phyloP scores from a whole-genome alignment of 495 filamentous ascomycete genomes.

The Annulohypoxylon maeteangense region DNA sequence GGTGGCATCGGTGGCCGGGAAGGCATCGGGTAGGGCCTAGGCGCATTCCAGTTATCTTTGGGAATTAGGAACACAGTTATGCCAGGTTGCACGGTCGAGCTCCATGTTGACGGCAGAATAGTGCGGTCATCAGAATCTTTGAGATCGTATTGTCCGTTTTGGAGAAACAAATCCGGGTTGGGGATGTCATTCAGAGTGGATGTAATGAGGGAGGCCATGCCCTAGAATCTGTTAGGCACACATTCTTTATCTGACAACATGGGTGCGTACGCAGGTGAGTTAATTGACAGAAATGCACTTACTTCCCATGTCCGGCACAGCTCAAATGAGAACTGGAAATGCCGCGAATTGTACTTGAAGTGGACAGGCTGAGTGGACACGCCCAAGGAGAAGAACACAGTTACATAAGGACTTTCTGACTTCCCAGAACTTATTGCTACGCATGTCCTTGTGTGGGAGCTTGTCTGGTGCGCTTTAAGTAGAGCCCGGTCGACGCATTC shows the following conservation, averaged over 20 bases:
- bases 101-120: conserved; percentile 18
- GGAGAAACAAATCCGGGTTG: neutral
- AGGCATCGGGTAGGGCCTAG: too few relatives aligned
- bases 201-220: conserved; percentile 12
- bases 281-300: neutral
- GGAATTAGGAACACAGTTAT: conserved; percentile 16
- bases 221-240: conserved; percentile 1
- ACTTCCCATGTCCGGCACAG: conserved; percentile 33
- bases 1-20: too few relatives aligned
- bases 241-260: neutral
- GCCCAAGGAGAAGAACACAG: conserved; percentile 14
- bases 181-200: neutral
- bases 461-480: conserved; percentile 7
- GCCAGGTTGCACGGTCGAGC: conserved; percentile 7
- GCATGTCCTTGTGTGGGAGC: conserved; percentile 3
- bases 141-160: neutral
- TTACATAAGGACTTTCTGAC: neutral
- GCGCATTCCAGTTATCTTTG: too few relatives aligned
- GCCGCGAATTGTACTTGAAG: neutral
- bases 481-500: conserved; percentile 3
- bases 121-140: neutral
- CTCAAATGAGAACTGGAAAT: conserved; percentile 24
- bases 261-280: neutral
- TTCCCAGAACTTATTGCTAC: conserved; percentile 14
- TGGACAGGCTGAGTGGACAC: conserved; percentile 1